phyloP scores from a whole-genome alignment of 2,329 filamentous ascomycete species.

The Alternaria gaisen region DNA sequence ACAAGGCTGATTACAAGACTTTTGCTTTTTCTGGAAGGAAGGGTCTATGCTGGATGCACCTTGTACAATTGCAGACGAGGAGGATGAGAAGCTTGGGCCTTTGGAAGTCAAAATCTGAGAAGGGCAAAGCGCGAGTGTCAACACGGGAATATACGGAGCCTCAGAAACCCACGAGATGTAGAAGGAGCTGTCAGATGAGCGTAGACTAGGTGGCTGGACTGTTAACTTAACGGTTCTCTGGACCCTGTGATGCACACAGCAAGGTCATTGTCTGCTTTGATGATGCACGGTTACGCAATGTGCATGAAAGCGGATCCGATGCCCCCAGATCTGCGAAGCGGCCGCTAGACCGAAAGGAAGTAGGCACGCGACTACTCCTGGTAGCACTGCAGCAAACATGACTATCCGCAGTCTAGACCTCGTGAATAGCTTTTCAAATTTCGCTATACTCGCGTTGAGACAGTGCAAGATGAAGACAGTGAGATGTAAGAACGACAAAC shows the following conservation, averaged over 20 bases:
- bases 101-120: neutral
- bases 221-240: neutral
- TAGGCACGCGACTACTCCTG: neutral
- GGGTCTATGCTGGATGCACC: neutral
- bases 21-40: conserved; percentile 4
- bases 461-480: neutral
- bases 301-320: conserved; percentile 2
- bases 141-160: neutral
- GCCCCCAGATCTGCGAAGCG: neutral
- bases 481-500: neutral
- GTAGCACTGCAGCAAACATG: neutral
- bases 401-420: neutral
- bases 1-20: neutral
- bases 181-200: neutral
- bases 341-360: neutral
- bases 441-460: neutral
- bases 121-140: neutral
- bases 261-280: neutral
- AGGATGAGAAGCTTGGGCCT: neutral
- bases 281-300: conserved; percentile 6
- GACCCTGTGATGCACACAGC: conserved; percentile 4
- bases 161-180: neutral
- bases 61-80: neutral
- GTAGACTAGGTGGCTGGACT: neutral
- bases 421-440: neutral